Conservation (phyloP, 2,329 filamentous ascomycete genomes). For the Juglanconis oblonga region DNA sequence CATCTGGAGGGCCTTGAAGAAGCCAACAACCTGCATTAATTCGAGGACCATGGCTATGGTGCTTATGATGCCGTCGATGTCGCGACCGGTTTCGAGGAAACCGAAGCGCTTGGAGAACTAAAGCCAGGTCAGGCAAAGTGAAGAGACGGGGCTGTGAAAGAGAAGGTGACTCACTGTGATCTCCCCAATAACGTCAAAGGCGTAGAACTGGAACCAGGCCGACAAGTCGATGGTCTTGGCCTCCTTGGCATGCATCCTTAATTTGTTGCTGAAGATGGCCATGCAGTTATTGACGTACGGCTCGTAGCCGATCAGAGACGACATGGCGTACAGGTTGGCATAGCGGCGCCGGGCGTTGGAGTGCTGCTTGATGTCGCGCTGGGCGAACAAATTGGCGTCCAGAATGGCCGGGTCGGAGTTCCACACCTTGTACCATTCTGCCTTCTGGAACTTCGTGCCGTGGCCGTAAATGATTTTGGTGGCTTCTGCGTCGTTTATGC, state of each 20-base stretch:
- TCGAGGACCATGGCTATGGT: conserved; percentile 24
- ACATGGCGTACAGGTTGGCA: conserved; percentile 45
- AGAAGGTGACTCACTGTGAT: conserved; percentile 32
- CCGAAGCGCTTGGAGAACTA: conserved; percentile 40
- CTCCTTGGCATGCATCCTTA: conserved; percentile 32
- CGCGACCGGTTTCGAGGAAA: conserved; percentile 43
- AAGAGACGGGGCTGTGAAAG: background rate
- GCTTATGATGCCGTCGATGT: conserved; percentile 47
- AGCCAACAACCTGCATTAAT: background rate
- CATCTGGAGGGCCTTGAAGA: background rate
- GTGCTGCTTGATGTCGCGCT: background rate
- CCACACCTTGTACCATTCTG: background rate
- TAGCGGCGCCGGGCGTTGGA: no score
- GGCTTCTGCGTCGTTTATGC: background rate
- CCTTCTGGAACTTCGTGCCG: background rate
- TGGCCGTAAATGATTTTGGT: background rate
- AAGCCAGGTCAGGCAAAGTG: conserved; percentile 50
- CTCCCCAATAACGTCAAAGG: conserved; percentile 49
- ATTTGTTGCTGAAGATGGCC: conserved; percentile 34
- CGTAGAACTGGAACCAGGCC: conserved; percentile 44
- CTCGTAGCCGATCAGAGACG: conserved; percentile 45
- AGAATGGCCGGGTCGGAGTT: background rate
- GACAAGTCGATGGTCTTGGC: conserved; percentile 34
- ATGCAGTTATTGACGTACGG: conserved; percentile 45
- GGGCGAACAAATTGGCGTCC: background rate